These are phyloP conservation scores for Ustilago loliicola DNA, from an alignment of 1,284 basidiomycete species.

Conservation along the genomic window DNA sequence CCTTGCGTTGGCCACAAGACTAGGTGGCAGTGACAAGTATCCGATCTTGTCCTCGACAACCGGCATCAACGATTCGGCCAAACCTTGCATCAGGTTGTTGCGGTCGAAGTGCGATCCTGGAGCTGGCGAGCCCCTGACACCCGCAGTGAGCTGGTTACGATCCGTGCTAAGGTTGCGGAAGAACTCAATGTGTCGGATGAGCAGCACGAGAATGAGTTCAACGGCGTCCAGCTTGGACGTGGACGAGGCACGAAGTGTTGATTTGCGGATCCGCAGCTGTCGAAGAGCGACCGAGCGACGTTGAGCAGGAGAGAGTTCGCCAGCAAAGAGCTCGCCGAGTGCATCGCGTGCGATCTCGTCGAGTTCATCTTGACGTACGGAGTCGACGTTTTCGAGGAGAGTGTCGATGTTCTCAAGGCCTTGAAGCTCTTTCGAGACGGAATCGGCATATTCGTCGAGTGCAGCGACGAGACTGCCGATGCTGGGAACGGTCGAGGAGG, in stretches of 20 bases:
- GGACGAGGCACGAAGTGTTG: slow-evolving; percentile 73
- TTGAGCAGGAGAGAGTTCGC: slow-evolving; percentile 38
- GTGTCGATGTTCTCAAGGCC: slow-evolving; percentile 79
- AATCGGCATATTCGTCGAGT: slow-evolving; percentile 75
- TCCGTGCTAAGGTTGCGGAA: slow-evolving; percentile 70
- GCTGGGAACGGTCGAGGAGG: slow-evolving; percentile 75
- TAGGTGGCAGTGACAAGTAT: slow-evolving; percentile 47
- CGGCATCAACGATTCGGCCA: slow-evolving; percentile 48
- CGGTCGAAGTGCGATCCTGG: slow-evolving; percentile 27
- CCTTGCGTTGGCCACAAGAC: slow-evolving; percentile 48
- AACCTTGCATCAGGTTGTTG: slow-evolving; percentile 35
- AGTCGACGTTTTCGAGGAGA: slow-evolving; percentile 80
- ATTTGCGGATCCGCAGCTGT: slow-evolving; percentile 75
- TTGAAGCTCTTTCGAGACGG: slow-evolving; percentile 77
- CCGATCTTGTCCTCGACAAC: slow-evolving; percentile 58
- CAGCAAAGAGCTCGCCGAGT: slow-evolving; percentile 33
- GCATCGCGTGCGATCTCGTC: slow-evolving; percentile 73
- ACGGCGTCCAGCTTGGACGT: slow-evolving; percentile 77
- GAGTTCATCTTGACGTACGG: slow-evolving; percentile 79
- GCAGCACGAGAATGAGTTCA: slow-evolving; percentile 85
- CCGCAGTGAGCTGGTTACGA: slow-evolving; percentile 4
- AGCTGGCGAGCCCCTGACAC: slow-evolving; percentile 14
- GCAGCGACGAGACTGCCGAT: slow-evolving; percentile 82
- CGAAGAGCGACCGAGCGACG: slow-evolving; percentile 74
- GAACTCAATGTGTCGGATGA: slow-evolving; percentile 84